These are phyloP conservation scores for Mucor lusitanicus DNA, from an alignment of 371 early-diverging fungal genomes.

Conservation along the genomic window DNA sequence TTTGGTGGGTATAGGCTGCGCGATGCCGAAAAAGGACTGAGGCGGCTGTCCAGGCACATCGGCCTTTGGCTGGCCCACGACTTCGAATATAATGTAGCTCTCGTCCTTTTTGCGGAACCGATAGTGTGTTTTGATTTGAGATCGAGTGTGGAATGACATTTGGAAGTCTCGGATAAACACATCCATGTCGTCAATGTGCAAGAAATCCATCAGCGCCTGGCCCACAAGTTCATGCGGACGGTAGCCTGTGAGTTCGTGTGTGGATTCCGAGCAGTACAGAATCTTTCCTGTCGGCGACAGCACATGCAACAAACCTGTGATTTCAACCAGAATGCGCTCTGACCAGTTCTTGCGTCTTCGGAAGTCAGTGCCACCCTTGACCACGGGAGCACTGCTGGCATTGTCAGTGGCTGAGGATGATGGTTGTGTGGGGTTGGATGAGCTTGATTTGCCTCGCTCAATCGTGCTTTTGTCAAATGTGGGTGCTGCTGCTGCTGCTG, in stretches of 20 bases:
- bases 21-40: constrained; percentile 54
- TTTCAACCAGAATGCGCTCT: constrained; percentile 58
- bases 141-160: constrained; percentile 44
- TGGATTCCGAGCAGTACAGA: constrained; percentile 61
- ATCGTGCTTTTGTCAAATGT: not conserved
- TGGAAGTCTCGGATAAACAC: constrained; percentile 52
- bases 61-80: constrained; percentile 50
- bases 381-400: not conserved
- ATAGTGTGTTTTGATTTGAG: constrained; percentile 46
- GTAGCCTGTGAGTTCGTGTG: constrained; percentile 56
- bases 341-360: constrained; percentile 57
- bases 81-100: constrained; percentile 48
- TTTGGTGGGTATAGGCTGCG: constrained; percentile 52
- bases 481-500: not conserved
- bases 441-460: not conserved
- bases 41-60: constrained; percentile 31
- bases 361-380: constrained; percentile 43
- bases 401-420: not conserved
- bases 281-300: constrained; percentile 57
- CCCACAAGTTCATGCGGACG: constrained; percentile 62
- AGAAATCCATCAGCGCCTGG: constrained; percentile 51
- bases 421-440: not conserved
- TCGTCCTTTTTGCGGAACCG: constrained; percentile 58
- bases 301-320: constrained; percentile 66
- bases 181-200: constrained; percentile 64